Conservation (phyloP, 2,329 filamentous ascomycete genomes). For the Phialocephala subalpina region DNA sequence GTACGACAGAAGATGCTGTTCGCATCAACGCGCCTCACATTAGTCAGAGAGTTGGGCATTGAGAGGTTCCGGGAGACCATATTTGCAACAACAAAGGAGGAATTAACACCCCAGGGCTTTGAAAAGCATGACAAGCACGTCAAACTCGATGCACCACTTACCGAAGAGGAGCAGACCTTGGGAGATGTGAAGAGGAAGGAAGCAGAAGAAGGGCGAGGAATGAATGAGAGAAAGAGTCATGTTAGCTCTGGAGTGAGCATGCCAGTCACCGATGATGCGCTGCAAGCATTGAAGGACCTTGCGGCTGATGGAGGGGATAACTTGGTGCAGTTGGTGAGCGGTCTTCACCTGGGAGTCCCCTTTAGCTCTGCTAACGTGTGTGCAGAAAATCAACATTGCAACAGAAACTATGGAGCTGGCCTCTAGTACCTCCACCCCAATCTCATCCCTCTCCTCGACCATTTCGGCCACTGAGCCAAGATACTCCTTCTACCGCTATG, state of each 20-base stretch:
- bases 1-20: slow-evolving; percentile 90
- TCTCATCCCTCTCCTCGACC: slow-evolving; percentile 62
- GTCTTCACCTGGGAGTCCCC: too few species aligned
- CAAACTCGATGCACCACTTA: slow-evolving; percentile 72
- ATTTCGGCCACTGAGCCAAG: slow-evolving; percentile 76
- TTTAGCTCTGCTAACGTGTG: not conserved
- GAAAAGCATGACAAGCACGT: slow-evolving; percentile 75
- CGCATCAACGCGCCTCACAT: slow-evolving; percentile 77
- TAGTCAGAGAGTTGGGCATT: slow-evolving; percentile 78
- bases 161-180: slow-evolving; percentile 77
- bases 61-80: slow-evolving; percentile 82
- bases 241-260: slow-evolving; percentile 54
- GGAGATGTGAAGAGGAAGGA: slow-evolving; percentile 79
- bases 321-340: slow-evolving; percentile 72
- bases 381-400: slow-evolving; percentile 74
- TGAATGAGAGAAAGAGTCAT: slow-evolving; percentile 60
- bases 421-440: slow-evolving; percentile 58
- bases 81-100: slow-evolving; percentile 73
- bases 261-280: slow-evolving; percentile 65
- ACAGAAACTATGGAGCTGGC: slow-evolving; percentile 75
- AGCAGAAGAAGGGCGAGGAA: slow-evolving; percentile 76
- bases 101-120: slow-evolving; percentile 76
- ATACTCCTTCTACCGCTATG: slow-evolving; percentile 80
- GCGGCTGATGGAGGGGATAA: slow-evolving; percentile 54
- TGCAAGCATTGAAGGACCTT: slow-evolving; percentile 69